Conservation (phyloP, 129 eudicot genomes). For the Flaveria robusta region DNA sequence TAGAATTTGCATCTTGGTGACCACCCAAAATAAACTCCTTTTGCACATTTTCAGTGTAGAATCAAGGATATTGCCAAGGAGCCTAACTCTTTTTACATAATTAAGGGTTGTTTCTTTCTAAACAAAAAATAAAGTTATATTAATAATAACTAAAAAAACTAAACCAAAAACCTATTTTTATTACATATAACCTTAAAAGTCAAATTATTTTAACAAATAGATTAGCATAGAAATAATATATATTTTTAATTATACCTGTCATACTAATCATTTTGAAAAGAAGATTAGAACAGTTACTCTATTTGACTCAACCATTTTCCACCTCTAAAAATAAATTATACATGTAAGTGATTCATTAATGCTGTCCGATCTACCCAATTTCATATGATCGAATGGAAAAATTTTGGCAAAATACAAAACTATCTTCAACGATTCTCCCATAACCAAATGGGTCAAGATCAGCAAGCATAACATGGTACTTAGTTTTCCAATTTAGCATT, state of each 20-base stretch:
- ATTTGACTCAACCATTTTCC: background rate
- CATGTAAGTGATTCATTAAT: conserved; percentile 97
- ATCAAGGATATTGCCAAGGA: conserved; percentile 85
- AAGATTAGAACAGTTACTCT: too few species aligned
- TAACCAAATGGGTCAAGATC: conserved; percentile 91
- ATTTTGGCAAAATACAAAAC: conserved; percentile 86
- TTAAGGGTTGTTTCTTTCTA: conserved; percentile 96
- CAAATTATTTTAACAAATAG: background rate
- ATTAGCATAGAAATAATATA: background rate
- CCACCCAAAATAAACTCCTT: conserved; percentile 87
- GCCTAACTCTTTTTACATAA: conserved; percentile 79
- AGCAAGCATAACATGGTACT: conserved; percentile 73
- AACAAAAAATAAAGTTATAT: conserved; percentile 9
- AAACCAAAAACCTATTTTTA: background rate
- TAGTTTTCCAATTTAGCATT: conserved; percentile 99
- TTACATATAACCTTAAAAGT: background rate
- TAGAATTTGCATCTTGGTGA: conserved; percentile 83
- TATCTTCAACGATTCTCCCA: conserved; percentile 84
- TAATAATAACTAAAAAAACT: background rate
- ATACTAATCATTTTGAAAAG: background rate
- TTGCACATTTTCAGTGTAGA: conserved; percentile 93
- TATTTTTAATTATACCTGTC: background rate
- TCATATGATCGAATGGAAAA: conserved; percentile 90
- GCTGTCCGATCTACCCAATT: conserved; percentile 95
- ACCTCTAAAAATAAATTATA: conserved; percentile 9